Conservation (phyloP, 768 basidiomycete genomes). For the Collybiopsis luxurians region DNA sequence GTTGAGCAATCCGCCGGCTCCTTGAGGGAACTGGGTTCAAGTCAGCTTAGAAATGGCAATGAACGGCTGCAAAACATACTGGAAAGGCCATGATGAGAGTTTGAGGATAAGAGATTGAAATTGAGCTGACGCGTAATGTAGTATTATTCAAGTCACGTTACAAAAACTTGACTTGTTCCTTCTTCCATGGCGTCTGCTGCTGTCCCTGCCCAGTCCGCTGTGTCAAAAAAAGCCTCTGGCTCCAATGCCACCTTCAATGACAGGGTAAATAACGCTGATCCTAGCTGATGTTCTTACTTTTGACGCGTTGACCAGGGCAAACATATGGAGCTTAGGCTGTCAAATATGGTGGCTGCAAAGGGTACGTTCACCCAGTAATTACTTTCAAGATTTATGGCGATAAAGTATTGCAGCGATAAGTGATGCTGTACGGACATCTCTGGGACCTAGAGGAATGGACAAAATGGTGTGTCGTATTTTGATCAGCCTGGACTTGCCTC, state of each 20-base stretch:
- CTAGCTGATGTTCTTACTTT: constrained; percentile 9
- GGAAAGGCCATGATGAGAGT: constrained; percentile 6
- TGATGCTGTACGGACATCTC: constrained; percentile 93
- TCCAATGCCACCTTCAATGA: constrained; percentile 84
- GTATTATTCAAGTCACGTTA: constrained; percentile 15
- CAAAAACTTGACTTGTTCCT: constrained; percentile 11
- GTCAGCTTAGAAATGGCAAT: not conserved
- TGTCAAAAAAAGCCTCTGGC: constrained; percentile 46
- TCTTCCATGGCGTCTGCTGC: constrained; percentile 33
- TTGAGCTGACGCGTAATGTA: constrained; percentile 29
- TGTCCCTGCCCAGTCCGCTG: constrained; percentile 34
- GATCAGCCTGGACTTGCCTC: constrained; percentile 6
- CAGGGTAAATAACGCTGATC: constrained; percentile 47
- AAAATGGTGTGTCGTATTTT: constrained; percentile 74
- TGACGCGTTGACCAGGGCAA: constrained; percentile 68
- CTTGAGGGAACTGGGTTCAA: constrained; percentile 29
- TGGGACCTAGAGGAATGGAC: constrained; percentile 98
- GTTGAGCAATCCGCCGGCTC: constrained; percentile 59
- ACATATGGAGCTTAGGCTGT: constrained; percentile 95
- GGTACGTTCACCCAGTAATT: constrained; percentile 41
- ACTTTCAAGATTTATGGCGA: constrained; percentile 11
- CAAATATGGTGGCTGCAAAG: constrained; percentile 98
- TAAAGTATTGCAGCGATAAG: constrained; percentile 70
- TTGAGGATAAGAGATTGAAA: not conserved
- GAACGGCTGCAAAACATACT: not conserved